Conservation (phyloP, 1,284 basidiomycete species). For the Sporisorium reilianum region DNA sequence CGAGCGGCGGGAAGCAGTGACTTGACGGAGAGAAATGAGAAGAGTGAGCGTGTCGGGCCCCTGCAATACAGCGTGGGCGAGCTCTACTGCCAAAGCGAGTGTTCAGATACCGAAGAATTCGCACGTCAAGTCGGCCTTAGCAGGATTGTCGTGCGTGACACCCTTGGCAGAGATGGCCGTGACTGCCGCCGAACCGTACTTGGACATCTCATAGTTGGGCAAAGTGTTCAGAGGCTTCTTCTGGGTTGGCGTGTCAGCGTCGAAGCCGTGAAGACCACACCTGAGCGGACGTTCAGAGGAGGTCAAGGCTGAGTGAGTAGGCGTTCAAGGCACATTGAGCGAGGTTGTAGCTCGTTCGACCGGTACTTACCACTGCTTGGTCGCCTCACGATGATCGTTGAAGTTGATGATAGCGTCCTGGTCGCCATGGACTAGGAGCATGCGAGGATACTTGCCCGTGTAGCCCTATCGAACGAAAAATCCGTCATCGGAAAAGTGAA, state of each 20-base stretch:
- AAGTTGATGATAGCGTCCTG: not conserved
- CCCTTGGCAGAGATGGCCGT: not conserved
- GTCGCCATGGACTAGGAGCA: not conserved
- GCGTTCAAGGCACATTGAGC: not conserved
- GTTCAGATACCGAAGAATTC: conserved; percentile 1
- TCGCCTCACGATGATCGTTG: not conserved
- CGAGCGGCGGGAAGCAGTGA: not conserved
- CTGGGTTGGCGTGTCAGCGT: conserved; percentile 14
- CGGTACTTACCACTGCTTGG: conserved; percentile 11
- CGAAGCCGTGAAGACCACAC: conserved; percentile 8
- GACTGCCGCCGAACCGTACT: conserved; percentile 14
- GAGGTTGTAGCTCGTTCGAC: not conserved
- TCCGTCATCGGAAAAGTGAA: not conserved
- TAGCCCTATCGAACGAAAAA: not conserved
- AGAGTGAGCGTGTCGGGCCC: too few species aligned
- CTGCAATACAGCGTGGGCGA: not conserved
- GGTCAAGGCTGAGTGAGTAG: not conserved
- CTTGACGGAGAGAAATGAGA: too few species aligned
- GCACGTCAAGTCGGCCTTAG: not conserved
- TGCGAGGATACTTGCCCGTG: not conserved
- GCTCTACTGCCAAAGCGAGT: not conserved
- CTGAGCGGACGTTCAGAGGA: not conserved
- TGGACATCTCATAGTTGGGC: conserved; percentile 23
- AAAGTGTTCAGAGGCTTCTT: conserved; percentile 7
- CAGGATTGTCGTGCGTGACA: conserved; percentile 3